Conservation (phyloP, 352 stramenopile species). For the Phytophthora foliorum region DNA sequence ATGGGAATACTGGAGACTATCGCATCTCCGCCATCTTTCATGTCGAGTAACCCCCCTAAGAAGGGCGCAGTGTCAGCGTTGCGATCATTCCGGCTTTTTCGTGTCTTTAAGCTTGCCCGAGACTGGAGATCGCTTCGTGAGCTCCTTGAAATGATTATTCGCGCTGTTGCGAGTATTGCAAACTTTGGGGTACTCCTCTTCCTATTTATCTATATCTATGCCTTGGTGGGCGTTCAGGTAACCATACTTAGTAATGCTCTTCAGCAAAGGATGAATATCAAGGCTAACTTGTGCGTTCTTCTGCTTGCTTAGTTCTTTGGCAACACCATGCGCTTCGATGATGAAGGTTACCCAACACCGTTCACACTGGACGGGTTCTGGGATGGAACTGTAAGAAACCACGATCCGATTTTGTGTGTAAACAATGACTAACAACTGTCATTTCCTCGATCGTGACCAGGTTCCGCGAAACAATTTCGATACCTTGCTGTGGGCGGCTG, state of each 20-base stretch:
- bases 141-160: constrained; percentile 91
- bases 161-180: constrained; percentile 92
- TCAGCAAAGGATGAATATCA: neutral
- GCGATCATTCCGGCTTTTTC: constrained; percentile 91
- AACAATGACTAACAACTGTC: constrained; percentile 1
- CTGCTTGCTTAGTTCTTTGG: constrained; percentile 88
- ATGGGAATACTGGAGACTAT: constrained; percentile 79
- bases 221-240: constrained; percentile 91
- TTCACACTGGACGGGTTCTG: constrained; percentile 66
- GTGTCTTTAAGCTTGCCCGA: constrained; percentile 95
- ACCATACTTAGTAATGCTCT: neutral
- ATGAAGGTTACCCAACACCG: constrained; percentile 66
- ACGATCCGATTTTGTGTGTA: neutral
- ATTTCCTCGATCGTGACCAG: constrained; percentile 28
- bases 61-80: constrained; percentile 87
- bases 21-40: constrained; percentile 75
- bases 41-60: constrained; percentile 58
- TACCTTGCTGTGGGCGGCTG: constrained; percentile 75
- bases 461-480: constrained; percentile 92
- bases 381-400: constrained; percentile 53
- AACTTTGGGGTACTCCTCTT: constrained; percentile 96
- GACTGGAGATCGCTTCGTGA: constrained; percentile 94
- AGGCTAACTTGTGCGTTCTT: constrained; percentile 1
- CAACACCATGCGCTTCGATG: constrained; percentile 95
- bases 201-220: constrained; percentile 97